phyloP scores from a whole-genome alignment of 768 basidiomycete species.

The Suillus lakei region DNA sequence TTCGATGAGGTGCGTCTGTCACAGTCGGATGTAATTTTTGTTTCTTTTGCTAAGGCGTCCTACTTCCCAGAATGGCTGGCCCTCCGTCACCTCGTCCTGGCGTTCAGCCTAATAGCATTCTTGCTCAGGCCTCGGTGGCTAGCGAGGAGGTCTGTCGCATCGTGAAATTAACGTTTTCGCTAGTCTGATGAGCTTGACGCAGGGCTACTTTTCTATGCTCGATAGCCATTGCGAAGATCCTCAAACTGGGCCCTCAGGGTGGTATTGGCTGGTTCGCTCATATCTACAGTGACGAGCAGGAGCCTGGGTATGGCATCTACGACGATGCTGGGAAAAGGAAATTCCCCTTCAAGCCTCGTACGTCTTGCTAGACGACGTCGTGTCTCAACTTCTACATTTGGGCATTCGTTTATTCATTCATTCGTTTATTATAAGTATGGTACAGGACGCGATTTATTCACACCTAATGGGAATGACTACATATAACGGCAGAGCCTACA shows the following conservation, averaged over 20 bases:
- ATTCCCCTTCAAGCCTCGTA: conserved; percentile 68
- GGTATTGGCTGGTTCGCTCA: conserved; percentile 86
- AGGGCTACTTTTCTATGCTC: conserved; percentile 68
- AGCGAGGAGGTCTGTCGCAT: conserved; percentile 55
- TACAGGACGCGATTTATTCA: background rate
- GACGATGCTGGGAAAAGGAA: conserved; percentile 52
- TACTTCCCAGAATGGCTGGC: conserved; percentile 73
- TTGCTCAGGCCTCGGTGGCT: conserved; percentile 62
- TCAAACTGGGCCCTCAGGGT: conserved; percentile 62
- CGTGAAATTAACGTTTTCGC: conserved; percentile 18
- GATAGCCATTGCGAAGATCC: conserved; percentile 64
- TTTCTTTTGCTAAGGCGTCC: background rate
- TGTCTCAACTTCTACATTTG: background rate
- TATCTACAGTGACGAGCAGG: conserved; percentile 70
- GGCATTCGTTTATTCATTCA: background rate
- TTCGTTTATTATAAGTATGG: background rate
- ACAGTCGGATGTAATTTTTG: background rate
- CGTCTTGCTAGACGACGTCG: conserved; percentile 50
- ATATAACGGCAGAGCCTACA: background rate
- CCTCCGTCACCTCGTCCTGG: conserved; percentile 61
- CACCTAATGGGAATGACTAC: background rate
- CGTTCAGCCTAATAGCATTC: conserved; percentile 67
- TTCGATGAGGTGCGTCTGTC: conserved; percentile 58
- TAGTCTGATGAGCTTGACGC: conserved; percentile 29
- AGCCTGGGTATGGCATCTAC: conserved; percentile 76